These are phyloP conservation scores for Sporisorium graminicola DNA, from an alignment of 1,284 basidiomycete species.

Conservation along the genomic window DNA sequence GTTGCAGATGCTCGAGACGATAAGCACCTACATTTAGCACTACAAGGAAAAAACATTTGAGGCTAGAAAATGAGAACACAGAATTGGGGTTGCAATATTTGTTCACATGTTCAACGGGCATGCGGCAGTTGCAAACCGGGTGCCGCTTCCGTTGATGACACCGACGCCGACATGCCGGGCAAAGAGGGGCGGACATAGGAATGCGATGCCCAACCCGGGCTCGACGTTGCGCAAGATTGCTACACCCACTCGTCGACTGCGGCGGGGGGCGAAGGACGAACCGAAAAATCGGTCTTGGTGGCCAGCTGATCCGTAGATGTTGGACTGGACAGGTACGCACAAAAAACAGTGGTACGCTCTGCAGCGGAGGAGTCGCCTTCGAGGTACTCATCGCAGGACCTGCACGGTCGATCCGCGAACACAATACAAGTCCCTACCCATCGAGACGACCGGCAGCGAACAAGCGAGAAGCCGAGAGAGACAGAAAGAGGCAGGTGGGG, in stretches of 20 bases:
- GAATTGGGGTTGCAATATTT: background rate
- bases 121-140: background rate
- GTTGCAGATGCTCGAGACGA: too few relatives aligned
- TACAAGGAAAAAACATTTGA: too few relatives aligned
- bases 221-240: too few relatives aligned
- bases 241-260: background rate
- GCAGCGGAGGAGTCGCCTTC: conserved; percentile 12
- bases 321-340: background rate
- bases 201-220: background rate
- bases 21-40: too few relatives aligned
- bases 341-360: conserved; percentile 14
- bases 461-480: background rate
- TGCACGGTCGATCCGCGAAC: background rate
- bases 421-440: background rate
- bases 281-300: background rate
- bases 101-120: background rate
- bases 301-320: conserved; percentile 14
- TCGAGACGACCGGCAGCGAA: background rate
- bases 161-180: background rate
- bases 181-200: background rate
- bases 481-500: background rate
- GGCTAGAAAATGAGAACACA: background rate
- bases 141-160: background rate
- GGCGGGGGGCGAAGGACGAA: too few relatives aligned
- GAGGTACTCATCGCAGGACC: too few relatives aligned